A percentile compares a stretch with the other conserved stretches of the same genome.
These are phyloP conservation scores for Arabidopsis lyrata DNA, from an alignment of 441 rosid species.

Conservation along the genomic window DNA sequence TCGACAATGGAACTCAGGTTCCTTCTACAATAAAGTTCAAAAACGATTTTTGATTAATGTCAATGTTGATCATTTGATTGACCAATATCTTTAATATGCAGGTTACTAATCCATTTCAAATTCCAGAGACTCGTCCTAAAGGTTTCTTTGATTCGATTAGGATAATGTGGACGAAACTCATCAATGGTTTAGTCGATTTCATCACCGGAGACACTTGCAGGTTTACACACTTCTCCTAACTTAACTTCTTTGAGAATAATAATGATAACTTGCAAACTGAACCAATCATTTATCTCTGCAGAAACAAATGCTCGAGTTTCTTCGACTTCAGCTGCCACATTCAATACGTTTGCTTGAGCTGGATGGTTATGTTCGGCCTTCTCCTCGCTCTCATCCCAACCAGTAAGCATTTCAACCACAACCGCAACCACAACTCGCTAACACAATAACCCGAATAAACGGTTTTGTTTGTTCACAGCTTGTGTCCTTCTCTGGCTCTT, in stretches of 20 bases:
- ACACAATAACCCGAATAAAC: neutral
- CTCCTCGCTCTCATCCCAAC: constrained; percentile 76
- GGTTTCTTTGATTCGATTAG: constrained; percentile 76
- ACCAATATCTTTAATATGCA: constrained; percentile 42
- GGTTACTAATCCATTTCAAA: constrained; percentile 67
- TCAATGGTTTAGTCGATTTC: constrained; percentile 78
- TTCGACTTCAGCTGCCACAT: constrained; percentile 92
- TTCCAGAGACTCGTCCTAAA: constrained; percentile 57
- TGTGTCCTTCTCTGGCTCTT: constrained; percentile 83
- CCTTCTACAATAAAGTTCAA: neutral
- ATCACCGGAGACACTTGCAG: constrained; percentile 87
- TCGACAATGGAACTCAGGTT: constrained; percentile 94
- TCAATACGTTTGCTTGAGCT: constrained; percentile 89
- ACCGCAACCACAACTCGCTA: neutral
- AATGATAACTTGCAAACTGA: neutral
- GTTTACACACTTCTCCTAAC: too few relatives aligned
- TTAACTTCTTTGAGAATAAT: neutral
- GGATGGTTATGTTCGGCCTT: constrained; percentile 82
- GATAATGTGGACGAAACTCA: constrained; percentile 60
- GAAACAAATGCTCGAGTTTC: constrained; percentile 79
- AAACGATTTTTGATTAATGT: constrained; percentile 23
- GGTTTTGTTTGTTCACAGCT: constrained; percentile 50
- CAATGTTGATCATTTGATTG: constrained; percentile 1
- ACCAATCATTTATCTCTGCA: constrained; percentile 36
- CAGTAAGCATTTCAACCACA: constrained; percentile 50